Evolutionary conservation across 2,329 filamentous ascomycete genomes (phyloP), one percentile per base, ranked within the genome.

Genomic region (Hypoxylon sp.): DNA sequence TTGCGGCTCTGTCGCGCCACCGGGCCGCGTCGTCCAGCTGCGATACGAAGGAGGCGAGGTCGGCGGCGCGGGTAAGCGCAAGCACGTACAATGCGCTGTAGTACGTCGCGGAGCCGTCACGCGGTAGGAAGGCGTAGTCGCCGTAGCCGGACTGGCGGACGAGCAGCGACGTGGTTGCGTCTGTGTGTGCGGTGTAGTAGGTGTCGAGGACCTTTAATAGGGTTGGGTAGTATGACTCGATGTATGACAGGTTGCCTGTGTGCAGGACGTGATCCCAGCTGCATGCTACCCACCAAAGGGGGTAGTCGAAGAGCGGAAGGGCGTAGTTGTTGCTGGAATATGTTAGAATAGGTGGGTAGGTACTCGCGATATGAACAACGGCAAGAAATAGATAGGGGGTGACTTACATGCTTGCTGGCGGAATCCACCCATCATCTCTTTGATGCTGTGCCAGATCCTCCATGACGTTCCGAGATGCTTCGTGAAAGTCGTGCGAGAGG

Each of bases 31-130:
- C 82, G 7, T 59, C 64, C 0, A 65, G 17, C 3, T 78, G 66
- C 1, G 72, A 76, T 2, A 81, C 70, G 6, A 73, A 73, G 0
- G 72, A 73, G 2, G 84, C 83, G 1, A 86, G 80, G 1, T 78
- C 74, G 1, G 84, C 82, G 5, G 84, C 82, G n/a, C 81, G 78
- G 0, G 77, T 73, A 0, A 86, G 78, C 0, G 85, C 84, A 6
- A 83, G 77, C 2, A 85, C 80, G 61, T 86, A 86, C 2, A 86
- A 77, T 0, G 83, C 83, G 64, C 84, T 87, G 80, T 86, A 86
- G 67, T 87, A 87, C 0, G 84, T 85, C 22, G 85, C 81, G 1
- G 82, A 76, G 0, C 85, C 85, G 22, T 76, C 80, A 3, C 85
- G 80, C 0, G 80, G 79, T 1, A 87, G 74, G 69, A 87, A 87